Evolutionary conservation across 306 rosid genomes (phyloP), one percentile per base, ranked within the genome.

Genomic region (Quillaja saponaria): DNA sequence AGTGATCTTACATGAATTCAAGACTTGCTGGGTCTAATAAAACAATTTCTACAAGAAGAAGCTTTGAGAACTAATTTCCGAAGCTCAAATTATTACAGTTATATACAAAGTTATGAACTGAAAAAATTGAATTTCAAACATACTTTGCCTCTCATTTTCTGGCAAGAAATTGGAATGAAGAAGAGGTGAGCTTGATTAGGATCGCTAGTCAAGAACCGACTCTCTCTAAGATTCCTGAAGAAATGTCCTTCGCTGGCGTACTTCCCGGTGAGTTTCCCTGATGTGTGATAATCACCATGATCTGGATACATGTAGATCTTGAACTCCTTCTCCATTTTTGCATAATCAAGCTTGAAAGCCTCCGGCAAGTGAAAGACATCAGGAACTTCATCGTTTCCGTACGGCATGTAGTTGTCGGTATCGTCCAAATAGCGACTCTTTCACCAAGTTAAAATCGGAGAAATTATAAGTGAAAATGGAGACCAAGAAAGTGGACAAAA

Each of bases 141-240:
- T 67, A 74, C 79, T 34, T 34, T 38, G 79, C 70, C 73, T 49
- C 69, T 62, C 79, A 74, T 61, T 41, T 61, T 55, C 59, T 68
- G 70, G 44, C 66, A 61, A 39, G 74, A 74, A 49, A 74, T 55
- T 17, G 79, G 79, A 19, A 74, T 57, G 64, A 74, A 74, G 55
- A 67, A 67, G 49, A 74, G 71, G 35, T 67, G 74, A 67, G 79
- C 79, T 34, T 28, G 34, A 14, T 10, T 19, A 34, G 79, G 79
- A 74, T 67, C 44, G 1, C 6, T 3, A 13, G 79, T 74, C 11
- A n/a, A 8, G 56, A 74, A 74, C 1, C 17, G 48, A 21, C 74
- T 67, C 61, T 74, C 74, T 6, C 45, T 48, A 48, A 74, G 46
- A 52, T 67, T 74, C 74, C 67, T 55, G 70, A 74, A 74, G 79